Base-by-base conservation (phyloP, 768 basidiomycete genomes). In the Pleurotus sapidus region DNA sequence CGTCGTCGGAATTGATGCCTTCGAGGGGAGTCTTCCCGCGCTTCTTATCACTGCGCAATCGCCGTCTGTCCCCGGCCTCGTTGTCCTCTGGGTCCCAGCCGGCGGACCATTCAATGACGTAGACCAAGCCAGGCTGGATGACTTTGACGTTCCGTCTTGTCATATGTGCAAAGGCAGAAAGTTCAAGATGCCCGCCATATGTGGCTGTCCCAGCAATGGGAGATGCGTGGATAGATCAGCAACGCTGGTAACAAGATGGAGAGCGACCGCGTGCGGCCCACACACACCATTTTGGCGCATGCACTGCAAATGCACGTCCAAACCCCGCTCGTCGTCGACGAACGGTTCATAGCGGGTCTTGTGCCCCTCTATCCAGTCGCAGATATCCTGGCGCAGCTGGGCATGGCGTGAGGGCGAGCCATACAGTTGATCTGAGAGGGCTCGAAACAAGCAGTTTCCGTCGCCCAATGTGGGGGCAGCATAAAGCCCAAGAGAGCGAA, bases 371-470 rank as follows among this genome's bases (percentile, higher is more conserved):
- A 95, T 88, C 84, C 89, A 93, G 65, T 91, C 86, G 70, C 92
- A 95, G 42, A 95, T 86, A 38, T 90, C 84, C 61, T 79, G 71
- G 47, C 94, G 79, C 20, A 95, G 78, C 57, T 83, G 79, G 38
- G 77, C 70, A 62, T 96, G 93, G 54, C 79, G 75, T 11, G 84
- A 79, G 11, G 87, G 84, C 2, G 88, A 79, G 59, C 94, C 94
- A 62, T 88, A 84, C 15, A 93, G 77, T 69, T 96, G 94, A 72
- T 96, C 94, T 46, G 88, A 87, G 55, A 95, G 79, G 0, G 94
- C 92, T 46, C 93, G 87, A 72, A 95, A 97, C 61, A 97, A 83
- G 71, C 94, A 97, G 73, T 95, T 96, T 47, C 95, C 94, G 70
- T 96, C 91, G 50, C 92, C 93, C 43, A 92, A 71, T 15, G 91